A percentile compares a stretch with the other conserved stretches of the same genome.
Conservation (phyloP, 2,329 filamentous ascomycete genomes). For the Aureobasidium namibiae region DNA sequence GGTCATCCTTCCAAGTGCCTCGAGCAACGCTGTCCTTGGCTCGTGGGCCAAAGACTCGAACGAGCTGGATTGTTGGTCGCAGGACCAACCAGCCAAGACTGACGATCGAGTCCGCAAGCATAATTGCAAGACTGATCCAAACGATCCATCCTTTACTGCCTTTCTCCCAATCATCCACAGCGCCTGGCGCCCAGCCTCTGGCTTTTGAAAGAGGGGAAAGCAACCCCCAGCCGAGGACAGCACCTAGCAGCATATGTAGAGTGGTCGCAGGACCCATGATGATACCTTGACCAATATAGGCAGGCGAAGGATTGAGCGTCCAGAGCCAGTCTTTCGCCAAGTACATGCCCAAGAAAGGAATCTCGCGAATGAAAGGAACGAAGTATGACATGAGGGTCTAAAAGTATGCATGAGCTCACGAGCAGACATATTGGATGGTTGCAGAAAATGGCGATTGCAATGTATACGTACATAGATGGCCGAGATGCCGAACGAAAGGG, state of each 20-base stretch:
- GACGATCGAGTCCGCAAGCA: constrained; percentile 87
- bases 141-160: constrained; percentile 99
- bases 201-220: constrained; percentile 82
- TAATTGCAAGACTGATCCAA: constrained; percentile 91
- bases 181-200: constrained; percentile 80
- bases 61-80: constrained; percentile 50
- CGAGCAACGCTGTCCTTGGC: constrained; percentile 20
- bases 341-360: constrained; percentile 74
- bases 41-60: constrained; percentile 30
- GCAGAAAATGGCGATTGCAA: neutral
- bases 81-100: constrained; percentile 73
- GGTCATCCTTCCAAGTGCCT: constrained; percentile 23
- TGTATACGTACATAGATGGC: constrained; percentile 38
- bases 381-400: constrained; percentile 86
- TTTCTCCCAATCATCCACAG: constrained; percentile 78
- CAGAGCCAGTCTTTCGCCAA: constrained; percentile 81
- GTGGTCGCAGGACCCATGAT: constrained; percentile 98
- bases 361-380: constrained; percentile 69
- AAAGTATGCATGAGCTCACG: constrained; percentile 13
- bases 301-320: constrained; percentile 94
- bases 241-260: constrained; percentile 88
- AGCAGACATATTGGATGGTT: neutral
- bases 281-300: constrained; percentile 93
- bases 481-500: constrained; percentile 52
- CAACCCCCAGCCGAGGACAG: constrained; percentile 81